phyloP scores from a whole-genome alignment of 345 rosid genomes.

The Dimocarpus longan region DNA sequence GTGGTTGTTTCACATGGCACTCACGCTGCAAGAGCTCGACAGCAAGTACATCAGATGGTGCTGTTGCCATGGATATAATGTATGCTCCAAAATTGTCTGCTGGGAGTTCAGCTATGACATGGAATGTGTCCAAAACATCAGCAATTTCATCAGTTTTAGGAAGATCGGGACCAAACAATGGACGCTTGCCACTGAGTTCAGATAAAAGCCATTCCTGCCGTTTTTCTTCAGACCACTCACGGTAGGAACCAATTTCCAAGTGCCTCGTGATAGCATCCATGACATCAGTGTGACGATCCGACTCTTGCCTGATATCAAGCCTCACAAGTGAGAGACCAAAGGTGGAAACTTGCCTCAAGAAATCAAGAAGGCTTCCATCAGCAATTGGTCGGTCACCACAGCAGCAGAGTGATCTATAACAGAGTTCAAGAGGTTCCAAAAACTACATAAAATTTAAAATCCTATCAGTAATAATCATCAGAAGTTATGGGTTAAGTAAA shows the following conservation, averaged over 20 bases:
- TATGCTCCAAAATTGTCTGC: constrained; percentile 92
- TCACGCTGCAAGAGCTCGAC: constrained; percentile 97
- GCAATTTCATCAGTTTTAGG: constrained; percentile 92
- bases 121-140: constrained; percentile 83
- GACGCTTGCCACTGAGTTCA: constrained; percentile 89
- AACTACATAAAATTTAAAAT: constrained; percentile 49
- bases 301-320: constrained; percentile 96
- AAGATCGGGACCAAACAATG: constrained; percentile 92
- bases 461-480: constrained; percentile 14
- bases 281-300: constrained; percentile 96
- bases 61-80: constrained; percentile 98
- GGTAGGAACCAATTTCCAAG: constrained; percentile 80
- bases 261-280: constrained; percentile 90
- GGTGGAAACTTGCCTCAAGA: constrained; percentile 95
- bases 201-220: constrained; percentile 93
- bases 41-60: constrained; percentile 93
- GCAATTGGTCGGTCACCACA: constrained; percentile 96
- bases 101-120: constrained; percentile 85
- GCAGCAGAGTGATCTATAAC: constrained; percentile 86
- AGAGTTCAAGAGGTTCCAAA: constrained; percentile 97
- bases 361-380: constrained; percentile 99
- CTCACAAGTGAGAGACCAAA: constrained; percentile 95
- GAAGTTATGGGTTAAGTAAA: not conserved
- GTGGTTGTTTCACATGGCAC: constrained; percentile 84
- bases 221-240: constrained; percentile 86